Percentiles rank a stretch among this genome's conserved stretches.
phyloP scores from a whole-genome alignment of 805 yeast genomes.

The Kluyveromyces wickerhamii region DNA sequence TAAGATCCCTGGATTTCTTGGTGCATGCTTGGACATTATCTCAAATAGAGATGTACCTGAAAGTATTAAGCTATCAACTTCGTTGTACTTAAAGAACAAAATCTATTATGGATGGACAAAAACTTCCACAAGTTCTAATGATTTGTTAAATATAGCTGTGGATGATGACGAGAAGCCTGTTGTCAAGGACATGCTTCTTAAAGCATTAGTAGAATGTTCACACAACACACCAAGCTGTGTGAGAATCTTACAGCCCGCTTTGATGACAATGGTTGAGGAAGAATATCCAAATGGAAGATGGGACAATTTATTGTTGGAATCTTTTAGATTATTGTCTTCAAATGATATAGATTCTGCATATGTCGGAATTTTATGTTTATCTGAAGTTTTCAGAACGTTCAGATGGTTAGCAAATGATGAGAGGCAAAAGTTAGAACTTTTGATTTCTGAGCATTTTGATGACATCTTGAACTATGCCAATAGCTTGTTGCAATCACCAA shows the following conservation, averaged over 20 bases:
- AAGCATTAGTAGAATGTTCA: slow-evolving; percentile 47
- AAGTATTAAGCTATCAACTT: slow-evolving; percentile 60
- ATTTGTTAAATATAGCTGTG: slow-evolving; percentile 30
- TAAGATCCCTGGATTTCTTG: slow-evolving; percentile 60
- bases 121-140: slow-evolving; percentile 20
- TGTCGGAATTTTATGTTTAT: slow-evolving; percentile 63
- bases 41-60: slow-evolving; percentile 41
- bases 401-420: slow-evolving; percentile 60
- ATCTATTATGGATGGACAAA: slow-evolving; percentile 56
- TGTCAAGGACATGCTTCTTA: slow-evolving; percentile 60
- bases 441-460: slow-evolving; percentile 56
- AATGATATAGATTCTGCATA: slow-evolving; percentile 39
- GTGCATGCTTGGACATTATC: slow-evolving; percentile 75
- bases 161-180: slow-evolving; percentile 67
- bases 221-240: slow-evolving; percentile 32
- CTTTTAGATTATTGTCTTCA: slow-evolving; percentile 37
- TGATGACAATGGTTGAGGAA: slow-evolving; percentile 41
- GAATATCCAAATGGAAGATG: slow-evolving; percentile 45
- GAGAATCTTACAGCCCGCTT: slow-evolving; percentile 43
- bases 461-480: slow-evolving; percentile 59
- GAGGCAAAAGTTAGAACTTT: slow-evolving; percentile 44
- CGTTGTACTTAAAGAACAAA: slow-evolving; percentile 75
- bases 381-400: slow-evolving; percentile 61
- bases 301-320: slow-evolving; percentile 44
- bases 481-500: slow-evolving; percentile 34